A percentile compares a stretch with the other conserved stretches of the same genome.
These are phyloP conservation scores for Saturnispora kantuleensis DNA, from an alignment of 805 yeast genomes.

Conservation along the genomic window DNA sequence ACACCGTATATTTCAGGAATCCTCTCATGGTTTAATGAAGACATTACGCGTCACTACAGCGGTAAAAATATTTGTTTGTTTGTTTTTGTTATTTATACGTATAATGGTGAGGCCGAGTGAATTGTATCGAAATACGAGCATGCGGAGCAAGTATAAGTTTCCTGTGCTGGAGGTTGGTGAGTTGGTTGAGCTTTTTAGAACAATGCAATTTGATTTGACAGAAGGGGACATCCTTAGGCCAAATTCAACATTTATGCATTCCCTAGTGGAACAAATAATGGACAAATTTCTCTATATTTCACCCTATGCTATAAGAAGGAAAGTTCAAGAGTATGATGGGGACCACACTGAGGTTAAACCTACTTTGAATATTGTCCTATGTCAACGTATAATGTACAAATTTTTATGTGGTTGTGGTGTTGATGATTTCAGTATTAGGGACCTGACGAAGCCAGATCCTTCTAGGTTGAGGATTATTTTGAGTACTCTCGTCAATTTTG, in stretches of 20 bases:
- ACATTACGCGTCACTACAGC: not conserved
- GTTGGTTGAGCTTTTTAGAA: constrained; percentile 20
- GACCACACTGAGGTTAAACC: constrained; percentile 19
- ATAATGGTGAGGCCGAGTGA: constrained; percentile 30
- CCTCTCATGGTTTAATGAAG: not conserved
- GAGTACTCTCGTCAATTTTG: constrained; percentile 80
- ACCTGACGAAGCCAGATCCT: constrained; percentile 71
- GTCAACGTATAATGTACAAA: constrained; percentile 49
- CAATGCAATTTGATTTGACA: constrained; percentile 22
- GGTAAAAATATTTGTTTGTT: not conserved
- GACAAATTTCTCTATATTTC: constrained; percentile 27
- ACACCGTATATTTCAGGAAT: constrained; percentile 52
- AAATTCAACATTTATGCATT: constrained; percentile 24
- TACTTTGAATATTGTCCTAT: constrained; percentile 41
- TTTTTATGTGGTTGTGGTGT: constrained; percentile 69
- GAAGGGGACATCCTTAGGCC: constrained; percentile 26
- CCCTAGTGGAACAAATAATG: constrained; percentile 27
- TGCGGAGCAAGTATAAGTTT: constrained; percentile 24
- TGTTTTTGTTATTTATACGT: not conserved
- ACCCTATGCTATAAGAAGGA: constrained; percentile 21
- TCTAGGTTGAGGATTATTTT: constrained; percentile 51
- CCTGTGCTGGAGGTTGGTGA: constrained; percentile 26
- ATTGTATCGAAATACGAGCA: constrained; percentile 21
- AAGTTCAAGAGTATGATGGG: constrained; percentile 18
- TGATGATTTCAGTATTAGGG: constrained; percentile 64